Evolutionary conservation across 1,284 basidiomycete species (phyloP).

Genomic region (Ganoderma sinense): DNA sequence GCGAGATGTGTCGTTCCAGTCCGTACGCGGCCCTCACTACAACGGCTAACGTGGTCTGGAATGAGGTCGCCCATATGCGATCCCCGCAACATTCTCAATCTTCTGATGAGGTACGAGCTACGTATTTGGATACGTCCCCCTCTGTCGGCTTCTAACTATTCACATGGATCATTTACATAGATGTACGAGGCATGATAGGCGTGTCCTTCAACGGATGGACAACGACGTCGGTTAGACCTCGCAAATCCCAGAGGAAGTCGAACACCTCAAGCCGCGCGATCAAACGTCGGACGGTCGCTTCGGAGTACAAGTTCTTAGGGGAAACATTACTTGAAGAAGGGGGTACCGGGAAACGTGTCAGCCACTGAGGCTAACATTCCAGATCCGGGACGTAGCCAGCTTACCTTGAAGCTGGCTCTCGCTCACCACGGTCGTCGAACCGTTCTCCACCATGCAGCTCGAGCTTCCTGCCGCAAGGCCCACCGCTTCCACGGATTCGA

Average conservation of each 20-base stretch:
- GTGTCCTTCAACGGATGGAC: slow-evolving; percentile 38
- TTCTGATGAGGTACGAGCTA: slow-evolving; percentile 29
- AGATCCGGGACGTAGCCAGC: neutral
- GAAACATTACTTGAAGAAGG: slow-evolving; percentile 13
- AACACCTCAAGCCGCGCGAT: slow-evolving; percentile 13
- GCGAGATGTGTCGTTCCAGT: neutral
- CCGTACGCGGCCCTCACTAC: neutral
- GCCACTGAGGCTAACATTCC: slow-evolving; percentile 4
- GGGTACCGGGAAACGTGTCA: neutral
- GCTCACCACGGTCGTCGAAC: neutral
- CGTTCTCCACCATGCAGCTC: neutral
- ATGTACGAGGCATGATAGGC: slow-evolving; percentile 30
- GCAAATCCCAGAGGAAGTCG: slow-evolving; percentile 35
- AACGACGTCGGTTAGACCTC: slow-evolving; percentile 30
- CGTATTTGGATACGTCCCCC: slow-evolving; percentile 35
- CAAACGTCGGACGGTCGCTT: slow-evolving; percentile 22
- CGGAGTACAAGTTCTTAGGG: slow-evolving; percentile 35
- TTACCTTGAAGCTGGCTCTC: too few relatives aligned
- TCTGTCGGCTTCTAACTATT: neutral
- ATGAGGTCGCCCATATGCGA: neutral
- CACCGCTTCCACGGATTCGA: slow-evolving; percentile 1
- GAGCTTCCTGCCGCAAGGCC: neutral
- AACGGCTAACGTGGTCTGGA: neutral
- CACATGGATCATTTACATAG: slow-evolving; percentile 26
- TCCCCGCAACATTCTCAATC: neutral